These are phyloP conservation scores for Xylaria sp. DNA, from an alignment of 2,329 filamentous ascomycete genomes.

Conservation along the genomic window DNA sequence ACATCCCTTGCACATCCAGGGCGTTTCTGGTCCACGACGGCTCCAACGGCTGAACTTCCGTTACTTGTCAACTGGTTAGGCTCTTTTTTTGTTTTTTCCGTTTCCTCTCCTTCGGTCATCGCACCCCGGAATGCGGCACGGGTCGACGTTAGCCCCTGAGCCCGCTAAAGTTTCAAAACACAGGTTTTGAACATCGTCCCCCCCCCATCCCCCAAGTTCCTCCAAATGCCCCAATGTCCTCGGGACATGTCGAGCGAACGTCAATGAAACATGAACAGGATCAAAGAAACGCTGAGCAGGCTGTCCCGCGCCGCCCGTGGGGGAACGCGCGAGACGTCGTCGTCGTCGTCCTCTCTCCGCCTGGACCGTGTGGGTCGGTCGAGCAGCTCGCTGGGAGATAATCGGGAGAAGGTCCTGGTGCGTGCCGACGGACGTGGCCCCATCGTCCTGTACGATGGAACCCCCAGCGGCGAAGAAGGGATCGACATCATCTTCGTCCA, in stretches of 20 bases:
- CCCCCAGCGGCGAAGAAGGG: constrained; percentile 30
- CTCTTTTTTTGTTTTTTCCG: too few relatives aligned
- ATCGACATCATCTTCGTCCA: constrained; percentile 37
- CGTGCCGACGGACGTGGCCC: constrained; percentile 33
- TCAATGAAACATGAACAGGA: constrained; percentile 36
- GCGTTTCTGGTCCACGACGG: constrained; percentile 19
- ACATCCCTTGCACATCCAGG: background rate
- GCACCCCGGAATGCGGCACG: constrained; percentile 16
- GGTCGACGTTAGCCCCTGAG: constrained; percentile 9
- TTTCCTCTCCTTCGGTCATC: background rate
- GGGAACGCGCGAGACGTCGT: constrained; percentile 28
- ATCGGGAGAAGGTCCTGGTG: constrained; percentile 29
- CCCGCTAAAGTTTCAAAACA: constrained; percentile 15
- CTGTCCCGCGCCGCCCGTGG: constrained; percentile 34
- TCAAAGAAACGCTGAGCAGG: constrained; percentile 36
- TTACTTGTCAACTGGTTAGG: constrained; percentile 4
- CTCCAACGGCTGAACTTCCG: constrained; percentile 27
- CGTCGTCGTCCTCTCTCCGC: constrained; percentile 25
- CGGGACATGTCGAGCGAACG: constrained; percentile 16
- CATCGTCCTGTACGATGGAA: constrained; percentile 30
- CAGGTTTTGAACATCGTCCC: constrained; percentile 4
- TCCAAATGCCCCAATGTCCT: background rate
- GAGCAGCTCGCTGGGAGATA: constrained; percentile 34
- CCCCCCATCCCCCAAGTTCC: background rate
- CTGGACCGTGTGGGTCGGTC: constrained; percentile 34